Evolutionary conservation across 345 rosid species (phyloP).

Genomic region (Lumnitzera racemosa): DNA sequence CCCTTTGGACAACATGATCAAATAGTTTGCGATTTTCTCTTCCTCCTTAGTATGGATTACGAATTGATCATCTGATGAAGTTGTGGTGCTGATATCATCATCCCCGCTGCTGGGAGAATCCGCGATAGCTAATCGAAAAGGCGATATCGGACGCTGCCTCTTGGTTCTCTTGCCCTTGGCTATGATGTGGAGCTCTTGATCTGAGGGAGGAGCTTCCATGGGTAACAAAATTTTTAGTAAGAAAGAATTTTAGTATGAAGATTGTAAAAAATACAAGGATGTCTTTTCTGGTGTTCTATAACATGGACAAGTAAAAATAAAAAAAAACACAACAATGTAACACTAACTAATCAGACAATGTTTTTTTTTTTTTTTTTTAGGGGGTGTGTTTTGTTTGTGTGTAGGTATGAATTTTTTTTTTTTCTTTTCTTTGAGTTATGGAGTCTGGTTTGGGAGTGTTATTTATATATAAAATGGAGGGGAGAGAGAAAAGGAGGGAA

Average conservation of each 20-base stretch:
- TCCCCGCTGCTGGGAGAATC: conserved; percentile 11
- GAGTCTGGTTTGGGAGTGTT: not conserved
- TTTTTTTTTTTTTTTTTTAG: too few species aligned
- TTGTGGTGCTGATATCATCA: not conserved
- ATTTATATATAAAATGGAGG: conserved; percentile 7
- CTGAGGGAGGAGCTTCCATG: conserved; percentile 3
- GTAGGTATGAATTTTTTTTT: too few species aligned
- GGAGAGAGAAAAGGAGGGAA: conserved; percentile 1
- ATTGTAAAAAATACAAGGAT: not conserved
- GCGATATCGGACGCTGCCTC: conserved; percentile 59
- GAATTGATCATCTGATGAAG: not conserved
- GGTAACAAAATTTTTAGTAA: not conserved
- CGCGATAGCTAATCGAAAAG: conserved; percentile 33
- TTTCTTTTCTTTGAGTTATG: not conserved
- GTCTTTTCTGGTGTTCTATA: not conserved
- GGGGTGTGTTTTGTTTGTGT: too few species aligned
- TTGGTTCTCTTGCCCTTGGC: conserved; percentile 78
- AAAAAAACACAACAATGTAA: conserved; percentile 10
- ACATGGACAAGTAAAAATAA: conserved; percentile 10
- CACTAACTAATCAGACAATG: conserved; percentile 6
- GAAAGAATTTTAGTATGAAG: not conserved
- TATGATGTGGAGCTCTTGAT: conserved; percentile 4
- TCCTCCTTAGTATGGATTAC: conserved; percentile 34
- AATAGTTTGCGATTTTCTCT: conserved; percentile 85
- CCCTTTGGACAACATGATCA: conserved; percentile 82